phyloP scores from a whole-genome alignment of 371 early-diverging fungal species.

The Circinella umbellata region DNA sequence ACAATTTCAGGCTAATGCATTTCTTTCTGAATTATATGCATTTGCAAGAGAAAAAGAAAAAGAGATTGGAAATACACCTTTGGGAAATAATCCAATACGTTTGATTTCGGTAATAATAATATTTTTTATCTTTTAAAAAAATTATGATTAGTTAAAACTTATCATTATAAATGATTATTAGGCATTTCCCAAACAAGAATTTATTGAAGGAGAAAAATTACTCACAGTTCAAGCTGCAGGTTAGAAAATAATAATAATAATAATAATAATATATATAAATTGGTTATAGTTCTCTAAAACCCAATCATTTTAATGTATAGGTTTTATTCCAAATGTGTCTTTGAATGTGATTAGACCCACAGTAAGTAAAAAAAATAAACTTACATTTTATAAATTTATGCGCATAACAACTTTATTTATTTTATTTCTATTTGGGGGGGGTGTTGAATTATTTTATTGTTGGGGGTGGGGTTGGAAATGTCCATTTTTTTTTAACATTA shows the following conservation, averaged over 20 bases:
- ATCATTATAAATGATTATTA: conserved; percentile 6
- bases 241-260: too few relatives aligned
- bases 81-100: conserved; percentile 1
- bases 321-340: conserved; percentile 42
- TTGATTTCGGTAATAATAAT: conserved; percentile 18
- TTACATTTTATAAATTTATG: neutral
- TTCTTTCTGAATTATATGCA: neutral
- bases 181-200: conserved; percentile 22
- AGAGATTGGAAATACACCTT: neutral
- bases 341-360: conserved; percentile 24
- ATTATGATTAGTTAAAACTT: neutral
- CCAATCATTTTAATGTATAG: conserved; percentile 2
- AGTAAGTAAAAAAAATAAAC: neutral
- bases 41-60: conserved; percentile 13
- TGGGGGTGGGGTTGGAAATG: too few relatives aligned
- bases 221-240: conserved; percentile 32
- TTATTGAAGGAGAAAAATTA: conserved; percentile 10
- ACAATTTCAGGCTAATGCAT: conserved; percentile 22
- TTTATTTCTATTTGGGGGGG: neutral
- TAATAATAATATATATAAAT: too few relatives aligned
- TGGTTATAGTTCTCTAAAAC: too few relatives aligned
- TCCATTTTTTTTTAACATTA: too few relatives aligned
- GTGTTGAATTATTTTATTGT: too few relatives aligned
- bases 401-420: neutral
- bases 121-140: neutral